Base-by-base conservation (phyloP, 2,329 filamentous ascomycete species). In the Neofusicoccum kwambonambiense region DNA sequence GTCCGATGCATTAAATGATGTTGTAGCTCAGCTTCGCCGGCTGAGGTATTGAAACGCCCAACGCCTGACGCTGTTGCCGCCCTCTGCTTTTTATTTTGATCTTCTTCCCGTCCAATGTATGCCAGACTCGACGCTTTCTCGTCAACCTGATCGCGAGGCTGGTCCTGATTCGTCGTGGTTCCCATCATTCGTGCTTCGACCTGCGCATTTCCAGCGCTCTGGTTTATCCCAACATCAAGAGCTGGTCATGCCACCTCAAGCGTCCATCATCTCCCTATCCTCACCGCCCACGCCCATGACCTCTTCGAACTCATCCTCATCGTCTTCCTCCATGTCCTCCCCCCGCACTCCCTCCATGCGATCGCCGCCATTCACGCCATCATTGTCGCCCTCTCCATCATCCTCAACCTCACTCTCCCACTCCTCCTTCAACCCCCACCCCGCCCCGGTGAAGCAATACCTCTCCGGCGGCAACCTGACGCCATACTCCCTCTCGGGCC, bases 391-490 rank as follows among this genome's bases (percentile, higher is more conserved):
- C 19, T 70, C 75, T 11, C 68, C 72, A 34, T 75, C 74, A 68
- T 81, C 80, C 63, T 84, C 82, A 0, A 78, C 81, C 60, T 86
- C 83, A 70, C 81, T 83, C 62, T 85, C 83, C 84, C 84, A 86
- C 70, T 85, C 83, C 65, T 86, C 83, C 72, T 81, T 82, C 75
- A 87, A 73, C 42, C 81, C 79, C 85, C 84, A 87, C 39, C 81
- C 83, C 8, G 79, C 78, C 0, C 85, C 85, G 3, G 84, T 86
- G 57, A 86, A 76, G 73, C 84, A 86, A 70, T 87, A 89, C 73
- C 86, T 78, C 80, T 89, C 87, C 13, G 84, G 84, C 67, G 87
- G 87, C 71, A 89, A 72, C 65, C 86, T 78, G 65, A 89, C 78
- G 2, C 86, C 87, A 70, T 81, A 86, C 54, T 83, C 81, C 51